Evolutionary conservation across 495 filamentous ascomycete species (phyloP), one percentile per base, ranked within the genome.

Genomic region (Aspergillus nanangensis): DNA sequence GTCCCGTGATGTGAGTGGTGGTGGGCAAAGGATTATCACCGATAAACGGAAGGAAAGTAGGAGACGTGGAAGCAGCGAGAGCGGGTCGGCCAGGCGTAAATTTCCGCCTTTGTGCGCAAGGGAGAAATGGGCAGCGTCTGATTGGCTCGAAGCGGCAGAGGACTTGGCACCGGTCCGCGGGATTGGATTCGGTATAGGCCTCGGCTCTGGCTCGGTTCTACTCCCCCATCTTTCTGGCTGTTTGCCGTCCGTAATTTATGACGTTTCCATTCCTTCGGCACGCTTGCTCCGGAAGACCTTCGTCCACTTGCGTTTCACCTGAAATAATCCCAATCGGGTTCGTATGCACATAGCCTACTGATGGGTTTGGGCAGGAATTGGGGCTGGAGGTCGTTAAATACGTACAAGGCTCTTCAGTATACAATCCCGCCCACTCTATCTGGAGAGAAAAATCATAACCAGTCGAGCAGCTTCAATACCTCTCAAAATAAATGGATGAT

Each of bases 161-260:
- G 20, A 75, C 75, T 40, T 79, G 73, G 51, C 61, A 68, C 25
- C 62, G 64, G 48, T 71, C 66, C 29, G 77, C 72, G 47, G 75
- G 69, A 60, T 80, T 70, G n/a, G 69, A 74, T 56, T 90, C 86
- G 5, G 7, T 44, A 81, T 65, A 38, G 72, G 63, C 66, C 84
- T 89, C 53, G 68, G 68, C 58, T 65, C 52, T 47, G 52, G 36
- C 37, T 66, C 57, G 55, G 63, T 55, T 62, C 58, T 55, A 56
- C 63, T n/a, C n/a, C n/a, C n/a, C 58, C 52, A 47, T 55, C 58
- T 53, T 46, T 44, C 39, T 48, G 45, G 46, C 41, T 43, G 50
- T 43, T 17, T 46, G 42, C 29, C 38, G 48, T 43, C 46, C 19
- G 56, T 70, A 69, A 61, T 69, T 57, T 63, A 71, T 71, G 67